These are phyloP conservation scores for Aspergillus incahuasiensis DNA, from an alignment of 495 filamentous ascomycete genomes.

Conservation along the genomic window DNA sequence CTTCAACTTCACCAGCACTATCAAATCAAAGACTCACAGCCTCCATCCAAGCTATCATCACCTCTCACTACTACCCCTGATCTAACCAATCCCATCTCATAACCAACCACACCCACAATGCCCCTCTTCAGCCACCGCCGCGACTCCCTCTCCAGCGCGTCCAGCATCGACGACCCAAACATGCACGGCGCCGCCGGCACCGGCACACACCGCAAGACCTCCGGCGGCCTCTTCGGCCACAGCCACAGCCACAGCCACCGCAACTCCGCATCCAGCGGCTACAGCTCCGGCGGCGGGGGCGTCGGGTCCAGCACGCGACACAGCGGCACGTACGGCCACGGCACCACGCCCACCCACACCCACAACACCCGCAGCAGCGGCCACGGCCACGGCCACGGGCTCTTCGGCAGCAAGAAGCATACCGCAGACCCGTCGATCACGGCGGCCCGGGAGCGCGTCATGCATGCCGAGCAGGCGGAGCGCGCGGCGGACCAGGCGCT, in stretches of 20 bases:
- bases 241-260: too few species aligned
- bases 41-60: background rate
- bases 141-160: constrained; percentile 19
- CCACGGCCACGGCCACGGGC: background rate
- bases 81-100: background rate
- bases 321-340: constrained; percentile 7
- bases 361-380: constrained; percentile 24
- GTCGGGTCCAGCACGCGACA: background rate
- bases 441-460: constrained; percentile 52
- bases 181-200: background rate
- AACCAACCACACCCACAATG: constrained; percentile 11
- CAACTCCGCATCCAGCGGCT: constrained; percentile 11
- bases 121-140: constrained; percentile 25
- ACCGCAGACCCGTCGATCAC: constrained; percentile 56
- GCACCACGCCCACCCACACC: constrained; percentile 23
- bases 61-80: background rate
- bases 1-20: too few species aligned
- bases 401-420: constrained; percentile 4
- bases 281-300: background rate
- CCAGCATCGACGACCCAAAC: constrained; percentile 17
- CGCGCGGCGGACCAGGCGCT: constrained; percentile 59
- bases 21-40: background rate
- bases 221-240: constrained; percentile 4
- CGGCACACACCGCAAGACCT: background rate
- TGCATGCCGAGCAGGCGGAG: constrained; percentile 44